Evolutionary conservation across 139 green algal genomes (phyloP).

Genomic region (Pleodorina starrii): DNA sequence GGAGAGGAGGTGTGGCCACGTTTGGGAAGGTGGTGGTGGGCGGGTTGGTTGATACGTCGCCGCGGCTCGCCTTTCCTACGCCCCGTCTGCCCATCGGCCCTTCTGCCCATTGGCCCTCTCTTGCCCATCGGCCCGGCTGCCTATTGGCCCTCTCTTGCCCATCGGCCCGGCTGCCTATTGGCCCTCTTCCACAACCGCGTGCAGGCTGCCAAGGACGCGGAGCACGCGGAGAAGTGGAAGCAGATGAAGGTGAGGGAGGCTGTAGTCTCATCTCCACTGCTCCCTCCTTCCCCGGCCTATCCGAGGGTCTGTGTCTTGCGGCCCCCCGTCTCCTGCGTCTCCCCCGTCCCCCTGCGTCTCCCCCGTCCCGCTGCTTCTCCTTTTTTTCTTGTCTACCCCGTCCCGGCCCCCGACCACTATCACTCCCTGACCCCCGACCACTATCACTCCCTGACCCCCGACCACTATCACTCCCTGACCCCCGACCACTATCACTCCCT

Average conservation of each 20-base stretch:
- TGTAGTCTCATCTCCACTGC: too few species aligned
- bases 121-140: neutral
- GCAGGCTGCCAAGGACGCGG: constrained; percentile 80
- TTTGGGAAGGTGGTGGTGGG: neutral
- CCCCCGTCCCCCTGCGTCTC: too few species aligned
- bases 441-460: neutral
- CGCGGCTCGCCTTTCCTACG: neutral
- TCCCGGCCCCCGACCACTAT: too few species aligned
- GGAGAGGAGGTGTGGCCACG: neutral
- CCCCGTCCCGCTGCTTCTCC: neutral
- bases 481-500: neutral
- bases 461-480: neutral
- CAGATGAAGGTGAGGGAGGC: constrained; percentile 87
- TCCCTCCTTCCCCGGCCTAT: too few species aligned
- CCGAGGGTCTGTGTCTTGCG: too few species aligned
- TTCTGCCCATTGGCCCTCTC: neutral
- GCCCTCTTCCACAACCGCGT: neutral
- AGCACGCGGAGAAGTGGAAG: constrained; percentile 84
- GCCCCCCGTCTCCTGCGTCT: too few species aligned
- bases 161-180: neutral
- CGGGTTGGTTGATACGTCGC: neutral
- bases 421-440: neutral
- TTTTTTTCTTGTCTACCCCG: too few species aligned
- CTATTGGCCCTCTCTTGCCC: neutral
- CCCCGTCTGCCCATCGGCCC: neutral